These are phyloP conservation scores for Chrysophaeum taylorii DNA, from an alignment of 352 stramenopile species.

Conservation along the genomic window DNA sequence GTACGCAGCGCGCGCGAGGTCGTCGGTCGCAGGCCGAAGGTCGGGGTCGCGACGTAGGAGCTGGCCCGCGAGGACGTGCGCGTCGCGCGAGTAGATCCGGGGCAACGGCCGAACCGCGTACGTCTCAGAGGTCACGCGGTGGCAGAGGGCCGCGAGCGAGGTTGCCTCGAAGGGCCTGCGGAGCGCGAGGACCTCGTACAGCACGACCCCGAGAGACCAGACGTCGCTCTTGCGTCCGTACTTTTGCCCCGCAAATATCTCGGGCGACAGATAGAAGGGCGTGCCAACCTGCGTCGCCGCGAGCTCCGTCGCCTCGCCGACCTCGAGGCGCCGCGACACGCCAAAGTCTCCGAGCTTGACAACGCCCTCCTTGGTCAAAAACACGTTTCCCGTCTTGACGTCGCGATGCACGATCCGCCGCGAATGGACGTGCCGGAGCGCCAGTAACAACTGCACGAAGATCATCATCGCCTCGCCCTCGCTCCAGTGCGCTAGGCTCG, in stretches of 20 bases:
- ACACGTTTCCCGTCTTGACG: slow-evolving; percentile 40
- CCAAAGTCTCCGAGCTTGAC: slow-evolving; percentile 45
- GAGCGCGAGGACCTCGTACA: slow-evolving; percentile 77
- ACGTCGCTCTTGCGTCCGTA: slow-evolving; percentile 82
- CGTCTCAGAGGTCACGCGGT: background rate
- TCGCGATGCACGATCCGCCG: slow-evolving; percentile 43
- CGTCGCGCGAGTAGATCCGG: background rate
- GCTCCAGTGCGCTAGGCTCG: slow-evolving; percentile 16
- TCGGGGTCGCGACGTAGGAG: background rate
- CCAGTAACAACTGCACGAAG: slow-evolving; percentile 40
- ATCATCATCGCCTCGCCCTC: slow-evolving; percentile 35
- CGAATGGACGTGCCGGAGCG: slow-evolving; percentile 45
- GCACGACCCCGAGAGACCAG: slow-evolving; percentile 73
- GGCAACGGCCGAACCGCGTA: background rate
- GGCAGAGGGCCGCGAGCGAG: background rate
- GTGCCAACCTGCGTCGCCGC: slow-evolving; percentile 41
- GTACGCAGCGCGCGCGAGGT: background rate
- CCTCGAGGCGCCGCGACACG: slow-evolving; percentile 30
- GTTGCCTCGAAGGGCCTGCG: slow-evolving; percentile 66
- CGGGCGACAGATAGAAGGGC: slow-evolving; percentile 49
- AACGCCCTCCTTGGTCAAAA: slow-evolving; percentile 33
- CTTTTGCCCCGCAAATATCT: slow-evolving; percentile 73
- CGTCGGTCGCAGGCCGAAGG: background rate
- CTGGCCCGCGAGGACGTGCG: background rate
- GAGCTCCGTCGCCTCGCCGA: slow-evolving; percentile 20